These are phyloP conservation scores for Hibiscus syriacus DNA, from an alignment of 345 rosid species.

Conservation along the genomic window DNA sequence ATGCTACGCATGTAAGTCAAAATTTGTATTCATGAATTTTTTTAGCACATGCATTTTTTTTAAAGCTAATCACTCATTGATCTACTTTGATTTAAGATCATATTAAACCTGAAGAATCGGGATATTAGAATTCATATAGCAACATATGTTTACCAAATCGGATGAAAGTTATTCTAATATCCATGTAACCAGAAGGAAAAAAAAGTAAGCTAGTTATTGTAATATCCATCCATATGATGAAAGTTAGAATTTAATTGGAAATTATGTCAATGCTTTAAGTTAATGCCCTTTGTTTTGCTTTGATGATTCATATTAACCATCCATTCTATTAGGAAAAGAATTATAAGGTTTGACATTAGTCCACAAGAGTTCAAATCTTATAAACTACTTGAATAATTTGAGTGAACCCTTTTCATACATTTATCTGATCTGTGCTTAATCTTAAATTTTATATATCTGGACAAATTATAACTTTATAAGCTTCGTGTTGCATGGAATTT, in stretches of 20 bases:
- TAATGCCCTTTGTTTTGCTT: background rate
- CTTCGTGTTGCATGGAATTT: background rate
- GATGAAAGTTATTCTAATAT: too few species aligned
- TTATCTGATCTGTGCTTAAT: background rate
- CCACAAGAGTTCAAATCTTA: background rate
- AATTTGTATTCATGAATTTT: background rate
- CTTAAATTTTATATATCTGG: background rate
- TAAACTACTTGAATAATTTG: background rate
- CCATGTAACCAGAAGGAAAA: too few species aligned
- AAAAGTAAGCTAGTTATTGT: too few species aligned
- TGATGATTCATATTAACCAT: background rate
- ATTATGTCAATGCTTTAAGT: background rate
- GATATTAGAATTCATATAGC: background rate
- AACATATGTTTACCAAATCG: background rate
- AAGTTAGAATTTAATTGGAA: background rate
- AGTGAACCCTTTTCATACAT: background rate
- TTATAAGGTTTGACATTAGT: background rate
- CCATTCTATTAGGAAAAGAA: background rate
- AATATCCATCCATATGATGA: background rate
- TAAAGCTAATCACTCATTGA: background rate
- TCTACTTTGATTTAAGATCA: background rate
- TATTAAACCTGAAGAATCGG: background rate
- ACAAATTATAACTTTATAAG: background rate
- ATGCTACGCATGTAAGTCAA: constrained; percentile 87
- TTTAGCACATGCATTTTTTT: background rate